Percentiles rank a stretch among this genome's conserved stretches.
Conservation (phyloP, 192 early-diverging fungal genomes). For the Backusella luteola region DNA sequence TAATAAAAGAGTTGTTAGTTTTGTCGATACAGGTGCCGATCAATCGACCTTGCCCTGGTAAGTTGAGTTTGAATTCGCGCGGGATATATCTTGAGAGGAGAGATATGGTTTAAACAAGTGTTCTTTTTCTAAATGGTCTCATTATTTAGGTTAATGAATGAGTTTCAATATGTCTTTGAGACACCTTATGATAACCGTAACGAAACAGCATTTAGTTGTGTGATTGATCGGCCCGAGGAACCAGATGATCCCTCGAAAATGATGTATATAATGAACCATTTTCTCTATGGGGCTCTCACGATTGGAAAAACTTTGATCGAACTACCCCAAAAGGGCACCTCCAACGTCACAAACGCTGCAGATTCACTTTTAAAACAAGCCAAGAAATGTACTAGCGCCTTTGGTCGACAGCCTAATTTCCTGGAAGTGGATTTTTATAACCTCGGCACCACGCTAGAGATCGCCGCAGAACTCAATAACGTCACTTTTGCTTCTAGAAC, state of each 20-base stretch:
- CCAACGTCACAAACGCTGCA: conserved; percentile 52
- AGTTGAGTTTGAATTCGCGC: conserved; percentile 1
- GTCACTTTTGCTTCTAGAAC: conserved; percentile 2
- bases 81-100: neutral
- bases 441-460: conserved; percentile 37
- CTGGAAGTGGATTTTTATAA: conserved; percentile 78
- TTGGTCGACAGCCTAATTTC: conserved; percentile 61
- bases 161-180: conserved; percentile 67
- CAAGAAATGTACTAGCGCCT: conserved; percentile 48
- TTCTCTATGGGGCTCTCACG: conserved; percentile 51
- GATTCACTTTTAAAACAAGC: conserved; percentile 54
- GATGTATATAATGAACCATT: conserved; percentile 78
- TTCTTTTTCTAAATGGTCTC: neutral
- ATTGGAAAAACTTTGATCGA: conserved; percentile 36
- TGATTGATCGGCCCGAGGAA: conserved; percentile 50
- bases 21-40: conserved; percentile 56
- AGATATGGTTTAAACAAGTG: neutral
- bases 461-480: conserved; percentile 28
- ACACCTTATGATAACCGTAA: conserved; percentile 61
- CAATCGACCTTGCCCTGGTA: conserved; percentile 59
- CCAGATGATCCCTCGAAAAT: conserved; percentile 28
- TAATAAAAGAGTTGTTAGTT: conserved; percentile 67
- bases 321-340: conserved; percentile 51
- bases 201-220: conserved; percentile 54
- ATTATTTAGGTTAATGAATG: conserved; percentile 50